Base-by-base conservation (phyloP, 768 basidiomycete genomes). In the Leccinum disarticulatum region DNA sequence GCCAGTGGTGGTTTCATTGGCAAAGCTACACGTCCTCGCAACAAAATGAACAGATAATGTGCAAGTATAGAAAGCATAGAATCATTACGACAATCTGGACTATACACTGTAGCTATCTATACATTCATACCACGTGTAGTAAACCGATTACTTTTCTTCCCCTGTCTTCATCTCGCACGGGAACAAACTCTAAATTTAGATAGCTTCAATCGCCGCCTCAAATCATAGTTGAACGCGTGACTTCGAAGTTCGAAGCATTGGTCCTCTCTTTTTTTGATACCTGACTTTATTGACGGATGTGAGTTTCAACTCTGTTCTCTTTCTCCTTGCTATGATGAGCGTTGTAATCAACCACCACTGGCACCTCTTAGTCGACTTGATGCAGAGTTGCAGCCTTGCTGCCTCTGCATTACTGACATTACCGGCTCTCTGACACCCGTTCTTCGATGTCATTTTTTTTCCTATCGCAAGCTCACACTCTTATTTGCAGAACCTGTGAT, bases 331-430 rank as follows among this genome's bases (percentile, higher is more conserved):
- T 38, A 47, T 64, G 90, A 92, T 82, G 90, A 92, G 90, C 82
- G 89, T 91, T 90, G 88, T 71, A 69, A 68, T 76, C 87, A 83
- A 81, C 81, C 80, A 75, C 69, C 56, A 82, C 84, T 92, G 90
- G 90, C 88, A 91, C 90, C 90, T 92, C 90, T 91, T 91, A 91
- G 90, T 90, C 86, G 87, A 92, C 82, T 71, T 85, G 84, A 73
- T 77, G 66, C 79, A 72, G 73, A 71, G 63, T 58, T 64, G 38
- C 64, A 47, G 70, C 70, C 66, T 68, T 62, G 68, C 10, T 60
- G 69, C 75, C 74, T 76, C 77, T 76, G 81, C 73, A 76, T 84
- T 83, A 85, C 82, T 91, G 90, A 90, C 90, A 91, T 92, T 72
- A 85, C 86, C 85, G 78, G 77, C 77, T 72, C 75, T 79, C 80